Conservation (phyloP, 768 basidiomycete species). For the Amanita jacksonii region DNA sequence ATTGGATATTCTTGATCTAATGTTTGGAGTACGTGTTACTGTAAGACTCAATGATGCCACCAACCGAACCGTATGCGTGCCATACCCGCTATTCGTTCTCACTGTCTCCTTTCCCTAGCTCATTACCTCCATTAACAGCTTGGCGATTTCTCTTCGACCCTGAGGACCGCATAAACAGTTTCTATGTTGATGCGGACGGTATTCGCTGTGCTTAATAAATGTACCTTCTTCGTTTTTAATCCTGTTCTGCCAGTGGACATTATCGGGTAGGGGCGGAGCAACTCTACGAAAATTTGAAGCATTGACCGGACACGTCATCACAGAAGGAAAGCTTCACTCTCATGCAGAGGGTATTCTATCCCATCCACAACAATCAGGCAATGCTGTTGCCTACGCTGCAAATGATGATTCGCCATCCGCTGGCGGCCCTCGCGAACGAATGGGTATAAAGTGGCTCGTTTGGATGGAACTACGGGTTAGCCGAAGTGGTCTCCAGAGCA, state of each 20-base stretch:
- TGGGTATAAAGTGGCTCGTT: conserved; percentile 43
- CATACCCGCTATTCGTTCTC: background rate
- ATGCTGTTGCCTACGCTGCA: conserved; percentile 34
- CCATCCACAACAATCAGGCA: conserved; percentile 50
- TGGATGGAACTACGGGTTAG: conserved; percentile 44
- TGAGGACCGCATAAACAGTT: conserved; percentile 57
- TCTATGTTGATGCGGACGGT: conserved; percentile 52
- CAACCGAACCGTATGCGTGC: conserved; percentile 19
- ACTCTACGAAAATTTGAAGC: conserved; percentile 61
- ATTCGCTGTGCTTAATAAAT: too few relatives aligned
- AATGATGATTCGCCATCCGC: too few relatives aligned
- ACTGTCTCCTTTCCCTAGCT: too few relatives aligned
- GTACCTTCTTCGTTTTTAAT: background rate
- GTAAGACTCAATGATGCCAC: too few relatives aligned
- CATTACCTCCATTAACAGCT: conserved; percentile 35
- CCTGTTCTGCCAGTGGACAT: conserved; percentile 34
- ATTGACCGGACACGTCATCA: conserved; percentile 49
- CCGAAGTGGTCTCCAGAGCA: conserved; percentile 61
- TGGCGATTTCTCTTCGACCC: conserved; percentile 27
- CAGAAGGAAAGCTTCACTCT: conserved; percentile 56
- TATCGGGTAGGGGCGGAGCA: conserved; percentile 70
- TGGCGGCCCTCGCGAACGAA: too few relatives aligned
- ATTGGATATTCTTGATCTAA: too few relatives aligned
- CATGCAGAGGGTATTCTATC: conserved; percentile 29
- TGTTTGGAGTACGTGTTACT: too few relatives aligned